phyloP scores from a whole-genome alignment of 2,329 filamentous ascomycete genomes.

The Raffaelea albimanens region DNA sequence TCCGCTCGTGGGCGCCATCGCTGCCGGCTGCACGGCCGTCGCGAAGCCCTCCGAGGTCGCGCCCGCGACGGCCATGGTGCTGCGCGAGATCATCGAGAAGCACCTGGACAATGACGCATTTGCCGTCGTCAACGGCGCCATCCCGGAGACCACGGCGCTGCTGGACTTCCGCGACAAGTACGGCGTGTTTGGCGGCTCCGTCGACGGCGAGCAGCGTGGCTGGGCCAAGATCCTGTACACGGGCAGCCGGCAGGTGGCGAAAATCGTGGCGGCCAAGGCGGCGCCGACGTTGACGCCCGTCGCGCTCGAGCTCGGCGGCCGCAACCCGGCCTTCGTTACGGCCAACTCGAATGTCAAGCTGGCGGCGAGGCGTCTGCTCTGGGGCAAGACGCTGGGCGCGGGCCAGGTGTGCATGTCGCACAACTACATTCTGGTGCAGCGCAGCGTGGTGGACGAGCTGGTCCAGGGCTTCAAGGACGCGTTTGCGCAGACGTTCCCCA shows the following conservation, averaged over 20 bases:
- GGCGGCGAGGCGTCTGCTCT: constrained; percentile 75
- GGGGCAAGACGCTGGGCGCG: constrained; percentile 78
- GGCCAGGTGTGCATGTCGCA: constrained; percentile 90
- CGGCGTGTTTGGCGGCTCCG: not conserved
- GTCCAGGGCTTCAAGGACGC: constrained; percentile 64
- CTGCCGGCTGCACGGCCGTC: constrained; percentile 80
- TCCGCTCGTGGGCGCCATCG: constrained; percentile 81
- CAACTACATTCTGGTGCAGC: constrained; percentile 84
- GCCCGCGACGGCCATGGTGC: constrained; percentile 64
- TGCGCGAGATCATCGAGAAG: constrained; percentile 68
- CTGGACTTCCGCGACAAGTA: constrained; percentile 49
- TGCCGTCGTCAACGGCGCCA: constrained; percentile 66
- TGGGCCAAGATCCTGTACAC: constrained; percentile 99
- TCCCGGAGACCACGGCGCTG: constrained; percentile 72
- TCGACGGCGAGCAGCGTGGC: constrained; percentile 32
- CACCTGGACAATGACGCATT: constrained; percentile 72
- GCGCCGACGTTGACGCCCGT: constrained; percentile 83
- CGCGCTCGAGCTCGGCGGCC: constrained; percentile 79
- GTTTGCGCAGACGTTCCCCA: constrained; percentile 71
- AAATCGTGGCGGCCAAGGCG: constrained; percentile 82
- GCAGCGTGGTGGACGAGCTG: constrained; percentile 60
- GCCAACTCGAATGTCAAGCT: constrained; percentile 70
- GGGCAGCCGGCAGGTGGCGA: constrained; percentile 67
- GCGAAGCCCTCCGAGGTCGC: constrained; percentile 86
- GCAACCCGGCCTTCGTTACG: constrained; percentile 86